Conservation (phyloP, 192 early-diverging fungal species). For the Backusella luteola region DNA sequence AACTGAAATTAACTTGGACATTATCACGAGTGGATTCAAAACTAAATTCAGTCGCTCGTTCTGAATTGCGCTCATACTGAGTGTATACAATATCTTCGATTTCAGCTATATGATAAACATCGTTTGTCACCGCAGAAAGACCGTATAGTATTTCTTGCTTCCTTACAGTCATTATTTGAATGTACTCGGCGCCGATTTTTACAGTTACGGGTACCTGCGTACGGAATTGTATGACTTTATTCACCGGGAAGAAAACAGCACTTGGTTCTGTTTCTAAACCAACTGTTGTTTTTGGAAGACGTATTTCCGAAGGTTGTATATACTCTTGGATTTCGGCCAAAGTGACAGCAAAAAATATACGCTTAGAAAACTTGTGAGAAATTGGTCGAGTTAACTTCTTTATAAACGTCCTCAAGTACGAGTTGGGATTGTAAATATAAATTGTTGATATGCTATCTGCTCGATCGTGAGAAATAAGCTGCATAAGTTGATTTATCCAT, state of each 20-base stretch:
- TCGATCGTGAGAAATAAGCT: slow-evolving; percentile 53
- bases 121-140: slow-evolving; percentile 70
- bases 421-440: slow-evolving; percentile 70
- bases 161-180: slow-evolving; percentile 72
- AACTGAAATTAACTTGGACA: slow-evolving; percentile 62
- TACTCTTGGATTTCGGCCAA: slow-evolving; percentile 61
- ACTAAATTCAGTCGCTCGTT: slow-evolving; percentile 68
- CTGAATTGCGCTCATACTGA: slow-evolving; percentile 44
- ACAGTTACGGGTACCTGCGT: slow-evolving; percentile 71
- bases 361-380: slow-evolving; percentile 41
- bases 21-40: slow-evolving; percentile 72
- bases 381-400: slow-evolving; percentile 27
- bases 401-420: slow-evolving; percentile 53
- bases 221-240: slow-evolving; percentile 64
- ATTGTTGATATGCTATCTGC: slow-evolving; percentile 51
- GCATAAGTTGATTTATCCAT: slow-evolving; percentile 57
- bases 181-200: slow-evolving; percentile 77
- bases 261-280: slow-evolving; percentile 76
- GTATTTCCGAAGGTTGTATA: slow-evolving; percentile 59
- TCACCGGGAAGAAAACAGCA: slow-evolving; percentile 63
- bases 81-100: slow-evolving; percentile 47
- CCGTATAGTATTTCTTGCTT: slow-evolving; percentile 58
- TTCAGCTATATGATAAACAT: slow-evolving; percentile 74
- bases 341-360: slow-evolving; percentile 54
- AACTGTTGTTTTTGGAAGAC: slow-evolving; percentile 62